Evolutionary conservation across 1,139 yeast genomes (phyloP), one percentile per base, ranked within the genome.

Genomic region (Sugiyamaella novakii): DNA sequence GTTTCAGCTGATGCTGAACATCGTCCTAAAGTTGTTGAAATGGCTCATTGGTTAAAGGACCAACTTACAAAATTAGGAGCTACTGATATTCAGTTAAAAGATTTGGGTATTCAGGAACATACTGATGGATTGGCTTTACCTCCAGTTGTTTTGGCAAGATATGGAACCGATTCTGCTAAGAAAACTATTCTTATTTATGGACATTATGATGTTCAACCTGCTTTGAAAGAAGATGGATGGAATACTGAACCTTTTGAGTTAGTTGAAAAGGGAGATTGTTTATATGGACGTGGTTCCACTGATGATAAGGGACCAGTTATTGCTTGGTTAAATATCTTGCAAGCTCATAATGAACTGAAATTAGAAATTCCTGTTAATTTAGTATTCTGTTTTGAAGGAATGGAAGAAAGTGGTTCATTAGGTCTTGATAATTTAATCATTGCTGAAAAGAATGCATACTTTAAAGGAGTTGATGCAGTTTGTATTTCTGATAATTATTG

Each of bases 121-220:
- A 71, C 72, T 21, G 80, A 83, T 57, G 76, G 73, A 40, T 74
- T 92, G 58, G 80, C 81, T 61, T 79, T 94, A 59, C 99, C 99
- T 21, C 98, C 98, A 10, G 84, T 92, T 56, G 89, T 94, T 21
- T 78, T 92, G 57, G 95, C 92, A 35, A 81, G 95, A 63, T 84
- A 79, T 62, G 98, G 98, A 44, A 67, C 68, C 37, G 95, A 91
- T 66, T 83, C 95, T 34, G 57, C 68, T 31, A 86, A 87, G 75
- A 91, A 89, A 72, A 92, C 89, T 22, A 85, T 94, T 37, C 78
- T 94, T 59, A 84, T 94, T 44, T 92, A 92, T 67, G 98, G 98
- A 31, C 98, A 92, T 69, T 91, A 91, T 71, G 98, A 92, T 63
- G 99, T 92, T 54, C 99, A 92, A 74, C 99, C 99, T 6, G 99